These are phyloP conservation scores for Pythium dissotocum DNA, from an alignment of 352 stramenopile species.

Conservation along the genomic window DNA sequence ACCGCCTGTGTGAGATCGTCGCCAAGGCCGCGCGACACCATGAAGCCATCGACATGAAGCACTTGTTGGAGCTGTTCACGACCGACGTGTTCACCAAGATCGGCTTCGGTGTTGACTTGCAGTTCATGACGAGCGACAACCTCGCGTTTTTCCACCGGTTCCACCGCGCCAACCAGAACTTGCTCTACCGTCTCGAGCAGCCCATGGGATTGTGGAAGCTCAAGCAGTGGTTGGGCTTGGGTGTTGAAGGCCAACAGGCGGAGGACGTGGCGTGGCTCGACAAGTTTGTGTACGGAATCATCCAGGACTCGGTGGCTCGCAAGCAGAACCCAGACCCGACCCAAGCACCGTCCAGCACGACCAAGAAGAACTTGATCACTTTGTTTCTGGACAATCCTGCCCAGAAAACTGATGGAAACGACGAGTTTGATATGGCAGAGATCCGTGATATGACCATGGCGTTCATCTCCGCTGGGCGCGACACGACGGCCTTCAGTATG, in stretches of 20 bases:
- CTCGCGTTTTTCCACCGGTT: constrained; percentile 9
- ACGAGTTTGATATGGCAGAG: constrained; percentile 2
- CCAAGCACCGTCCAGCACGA: constrained; percentile 9
- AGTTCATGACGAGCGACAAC: constrained; percentile 19
- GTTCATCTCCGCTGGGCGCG: constrained; percentile 68
- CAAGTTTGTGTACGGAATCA: constrained; percentile 23
- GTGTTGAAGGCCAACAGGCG: constrained; percentile 32
- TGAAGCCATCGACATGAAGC: constrained; percentile 38
- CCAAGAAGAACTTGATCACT: constrained; percentile 10
- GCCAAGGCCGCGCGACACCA: background rate
- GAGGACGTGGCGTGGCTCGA: constrained; percentile 24
- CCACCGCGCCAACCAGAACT: constrained; percentile 2
- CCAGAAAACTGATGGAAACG: background rate
- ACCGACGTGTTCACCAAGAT: constrained; percentile 68
- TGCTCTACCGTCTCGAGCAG: constrained; percentile 2
- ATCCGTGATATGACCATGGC: constrained; percentile 80
- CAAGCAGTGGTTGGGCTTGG: constrained; percentile 35
- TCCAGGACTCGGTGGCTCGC: constrained; percentile 16
- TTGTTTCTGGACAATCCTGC: constrained; percentile 12
- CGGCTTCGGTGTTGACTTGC: constrained; percentile 37
- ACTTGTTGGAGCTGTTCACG: constrained; percentile 53
- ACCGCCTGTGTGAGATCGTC: constrained; percentile 34
- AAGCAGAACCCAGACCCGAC: background rate
- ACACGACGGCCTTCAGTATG: constrained; percentile 72
- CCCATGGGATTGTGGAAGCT: constrained; percentile 51